Evolutionary conservation across 805 yeast species (phyloP).

Genomic region (Danielia reshetovae): DNA sequence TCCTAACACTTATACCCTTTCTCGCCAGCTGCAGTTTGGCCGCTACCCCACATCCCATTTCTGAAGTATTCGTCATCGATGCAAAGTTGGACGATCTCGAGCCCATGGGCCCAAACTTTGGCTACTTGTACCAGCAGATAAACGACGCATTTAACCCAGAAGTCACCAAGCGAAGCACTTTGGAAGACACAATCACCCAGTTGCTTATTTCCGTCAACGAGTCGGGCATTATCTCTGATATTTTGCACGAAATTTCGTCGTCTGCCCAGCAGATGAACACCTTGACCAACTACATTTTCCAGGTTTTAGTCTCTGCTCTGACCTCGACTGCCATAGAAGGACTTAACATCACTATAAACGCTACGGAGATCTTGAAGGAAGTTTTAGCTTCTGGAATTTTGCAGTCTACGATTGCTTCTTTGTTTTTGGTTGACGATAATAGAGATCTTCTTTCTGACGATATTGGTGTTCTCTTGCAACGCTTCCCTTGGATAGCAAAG

Average conservation of each 20-base stretch:
- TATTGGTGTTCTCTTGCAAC: slow-evolving; percentile 24
- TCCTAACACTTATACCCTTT: slow-evolving; percentile 5
- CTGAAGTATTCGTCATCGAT: slow-evolving; percentile 2
- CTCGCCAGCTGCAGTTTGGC: slow-evolving; percentile 6
- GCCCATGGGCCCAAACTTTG: slow-evolving; percentile 11
- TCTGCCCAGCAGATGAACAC: slow-evolving; percentile 27
- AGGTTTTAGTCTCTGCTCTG: slow-evolving; percentile 11
- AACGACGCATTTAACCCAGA: background rate
- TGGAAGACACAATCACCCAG: slow-evolving; percentile 6
- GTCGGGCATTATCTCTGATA: slow-evolving; percentile 22
- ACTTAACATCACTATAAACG: slow-evolving; percentile 21
- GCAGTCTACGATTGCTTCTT: slow-evolving; percentile 18
- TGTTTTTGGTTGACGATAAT: slow-evolving; percentile 29
- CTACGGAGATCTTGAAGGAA: slow-evolving; percentile 17
- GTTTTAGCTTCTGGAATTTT: slow-evolving; percentile 27
- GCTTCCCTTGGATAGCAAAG: slow-evolving; percentile 26
- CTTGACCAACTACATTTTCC: slow-evolving; percentile 20
- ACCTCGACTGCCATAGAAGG: slow-evolving; percentile 11
- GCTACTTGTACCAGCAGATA: slow-evolving; percentile 7
- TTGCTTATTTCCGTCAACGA: slow-evolving; percentile 18
- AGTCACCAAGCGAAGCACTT: slow-evolving; percentile 8
- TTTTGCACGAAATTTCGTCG: slow-evolving; percentile 28
- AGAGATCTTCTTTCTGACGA: slow-evolving; percentile 21
- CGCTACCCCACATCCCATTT: slow-evolving; percentile 2
- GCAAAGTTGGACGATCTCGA: slow-evolving; percentile 1